phyloP scores from a whole-genome alignment of 2,329 filamentous ascomycete genomes.

The Sphaerostilbella broomeana region DNA sequence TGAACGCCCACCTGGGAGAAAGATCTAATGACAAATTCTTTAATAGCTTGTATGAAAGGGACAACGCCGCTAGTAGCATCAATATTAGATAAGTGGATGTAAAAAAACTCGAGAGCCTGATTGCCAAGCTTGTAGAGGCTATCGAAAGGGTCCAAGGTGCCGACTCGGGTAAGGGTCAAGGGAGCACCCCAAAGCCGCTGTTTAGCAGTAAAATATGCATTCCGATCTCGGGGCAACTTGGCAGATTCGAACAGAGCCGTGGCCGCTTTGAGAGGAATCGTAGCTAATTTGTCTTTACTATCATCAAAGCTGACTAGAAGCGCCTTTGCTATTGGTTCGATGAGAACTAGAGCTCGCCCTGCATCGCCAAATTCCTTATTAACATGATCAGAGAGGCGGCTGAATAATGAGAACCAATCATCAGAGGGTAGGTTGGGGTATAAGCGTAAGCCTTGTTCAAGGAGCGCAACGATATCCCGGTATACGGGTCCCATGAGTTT shows the following conservation, averaged over 20 bases:
- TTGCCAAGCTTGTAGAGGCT: slow-evolving; percentile 57
- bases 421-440: slow-evolving; percentile 41
- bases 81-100: slow-evolving; percentile 36
- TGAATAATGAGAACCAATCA: slow-evolving; percentile 50
- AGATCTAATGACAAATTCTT: slow-evolving; percentile 45
- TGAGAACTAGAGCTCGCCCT: slow-evolving; percentile 56
- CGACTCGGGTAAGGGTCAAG: slow-evolving; percentile 26
- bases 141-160: slow-evolving; percentile 57
- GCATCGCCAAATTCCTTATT: slow-evolving; percentile 60
- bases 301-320: slow-evolving; percentile 34
- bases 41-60: slow-evolving; percentile 47
- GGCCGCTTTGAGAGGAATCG: slow-evolving; percentile 29
- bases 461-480: slow-evolving; percentile 59
- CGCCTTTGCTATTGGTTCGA: slow-evolving; percentile 63
- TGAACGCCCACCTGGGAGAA: slow-evolving; percentile 45
- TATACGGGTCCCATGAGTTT: slow-evolving; percentile 60
- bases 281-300: slow-evolving; percentile 10
- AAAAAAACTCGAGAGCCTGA: slow-evolving; percentile 47
- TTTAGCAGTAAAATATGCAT: slow-evolving; percentile 58
- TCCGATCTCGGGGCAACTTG: slow-evolving; percentile 51
- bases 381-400: slow-evolving; percentile 49
- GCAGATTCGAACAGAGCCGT: slow-evolving; percentile 41
- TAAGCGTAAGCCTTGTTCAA: slow-evolving; percentile 53
- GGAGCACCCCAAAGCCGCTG: slow-evolving; percentile 54
- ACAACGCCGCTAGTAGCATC: slow-evolving; percentile 33